phyloP scores from a whole-genome alignment of 225 moss, liverwort and hornwort species.

The Takakia lepidozioides region DNA sequence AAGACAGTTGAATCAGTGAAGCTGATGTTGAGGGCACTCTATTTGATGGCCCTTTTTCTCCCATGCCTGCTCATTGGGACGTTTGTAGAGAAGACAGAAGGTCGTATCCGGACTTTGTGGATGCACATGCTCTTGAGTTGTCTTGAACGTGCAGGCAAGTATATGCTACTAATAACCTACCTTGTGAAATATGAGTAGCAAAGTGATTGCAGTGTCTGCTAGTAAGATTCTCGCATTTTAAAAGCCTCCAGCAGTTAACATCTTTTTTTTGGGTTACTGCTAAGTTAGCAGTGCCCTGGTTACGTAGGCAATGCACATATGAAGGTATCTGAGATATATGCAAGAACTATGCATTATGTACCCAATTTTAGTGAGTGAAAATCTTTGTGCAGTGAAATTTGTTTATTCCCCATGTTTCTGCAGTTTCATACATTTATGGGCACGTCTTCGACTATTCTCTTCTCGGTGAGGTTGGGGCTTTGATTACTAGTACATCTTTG shows the following conservation, averaged over 20 bases:
- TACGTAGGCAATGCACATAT: too few species aligned
- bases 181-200: too few species aligned
- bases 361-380: too few species aligned
- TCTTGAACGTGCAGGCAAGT: conserved; percentile 68
- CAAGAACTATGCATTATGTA: too few species aligned
- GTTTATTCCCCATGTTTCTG: too few species aligned
- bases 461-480: background rate
- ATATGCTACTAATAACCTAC: background rate
- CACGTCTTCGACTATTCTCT: background rate
- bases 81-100: conserved; percentile 31
- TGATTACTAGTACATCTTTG: background rate
- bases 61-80: conserved; percentile 58
- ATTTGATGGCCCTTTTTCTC: conserved; percentile 63
- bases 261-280: too few species aligned
- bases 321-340: too few species aligned
- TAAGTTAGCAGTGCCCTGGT: too few species aligned
- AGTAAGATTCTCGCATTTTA: too few species aligned
- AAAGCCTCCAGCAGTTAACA: too few species aligned
- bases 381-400: too few species aligned
- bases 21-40: conserved; percentile 58
- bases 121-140: conserved; percentile 57
- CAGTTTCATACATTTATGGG: background rate
- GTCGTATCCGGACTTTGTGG: conserved; percentile 53
- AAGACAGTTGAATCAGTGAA: conserved; percentile 91
- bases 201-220: too few species aligned